Base-by-base conservation (phyloP, 441 rosid genomes). In the Bruguiera hainesii region DNA sequence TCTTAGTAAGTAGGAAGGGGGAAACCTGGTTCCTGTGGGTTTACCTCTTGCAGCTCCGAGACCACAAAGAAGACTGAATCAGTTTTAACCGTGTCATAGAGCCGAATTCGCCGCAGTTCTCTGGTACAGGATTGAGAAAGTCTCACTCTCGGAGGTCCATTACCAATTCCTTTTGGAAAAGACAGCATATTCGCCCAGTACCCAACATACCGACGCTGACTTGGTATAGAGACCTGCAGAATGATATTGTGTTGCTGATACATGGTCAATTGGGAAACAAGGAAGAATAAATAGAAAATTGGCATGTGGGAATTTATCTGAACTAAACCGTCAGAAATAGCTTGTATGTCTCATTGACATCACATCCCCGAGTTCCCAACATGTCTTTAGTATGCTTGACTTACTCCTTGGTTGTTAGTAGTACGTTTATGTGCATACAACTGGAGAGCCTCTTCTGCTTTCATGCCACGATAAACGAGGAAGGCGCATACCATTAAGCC, bases 361-460 rank as follows among this genome's bases (percentile, higher is more conserved):
- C 37, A 33, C 37, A 33, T 33, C 9, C 9, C 37, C 37, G 0
- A 7, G 10, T 33, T 33, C 37, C 37, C 37, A 33, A 33, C 10
- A 7, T 33, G 37, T 33, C 37, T 33, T 33, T 7, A 52, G 56
- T 0, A 7, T 20, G 20, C 4, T 7, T 20, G 51, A 74, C 96
- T 75, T 82, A 93, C 98, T 72, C 96, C 98, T 86, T 90, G 80
- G 58, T 90, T 89, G 81, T 90, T 90, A 71, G 94, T 90, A 21
- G 97, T 90, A 66, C 98, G 81, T 78, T 86, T 84, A 59, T 79
- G 79, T 49, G 97, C 98, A 72, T 90, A 89, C 79, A 86, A 68
- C 76, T 90, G 85, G 68, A 93, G 87, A 68, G 97, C 97, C 35
- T 89, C 94, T 29, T 93, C 96, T 16, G 86, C 76, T 58, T 85